Base-by-base conservation (phyloP, 2,329 filamentous ascomycete species). In the Scytalidium lignicola region DNA sequence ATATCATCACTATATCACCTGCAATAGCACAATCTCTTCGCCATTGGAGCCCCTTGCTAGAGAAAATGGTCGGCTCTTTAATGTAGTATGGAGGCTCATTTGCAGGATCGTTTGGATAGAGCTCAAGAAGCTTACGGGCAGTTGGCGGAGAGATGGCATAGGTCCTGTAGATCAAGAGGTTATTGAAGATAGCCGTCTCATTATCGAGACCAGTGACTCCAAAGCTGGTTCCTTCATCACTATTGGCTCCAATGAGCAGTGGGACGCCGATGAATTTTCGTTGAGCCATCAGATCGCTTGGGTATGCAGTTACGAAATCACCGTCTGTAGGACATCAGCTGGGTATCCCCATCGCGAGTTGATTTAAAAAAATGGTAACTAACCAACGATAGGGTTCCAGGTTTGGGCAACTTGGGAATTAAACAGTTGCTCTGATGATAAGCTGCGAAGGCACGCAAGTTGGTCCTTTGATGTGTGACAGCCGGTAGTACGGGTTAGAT, bases 101-200 rank as follows among this genome's bases (percentile, higher is more conserved):
- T 23, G 72, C 69, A 1, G 75, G 75, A 42, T 74, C 67, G 50
- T 76, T 67, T 0, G 74, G 74, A 50, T 77, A 78, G 1, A 76
- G 64, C 18, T 71, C 66, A 7, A 77, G 63, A 0, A 78, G 62
- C 26, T 60, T 65, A 12, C 67, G 62, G 13, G 72, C 70, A 1
- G 70, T 72, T 0, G 69, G 66, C 2, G 74, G 68, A 1, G 71
- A 73, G 12, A 76, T 62, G 0, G 68, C 67, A 49, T 76, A 77
- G 40, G 67, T 68, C 13, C 73, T 64, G 69, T 73, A 76, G n/a
- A 55, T 56, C 48, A 70, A 58, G 19, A 73, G 62, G 13, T 62
- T 62, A 43, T 68, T 58, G 55, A 74, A 70, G 3, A 77, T 64
- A 19, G 73, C 72, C 3, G 66, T 53, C 19, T 70, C 69, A 3